Base-by-base conservation (phyloP, 2,329 filamentous ascomycete genomes). In the Lachnellula suecica region DNA sequence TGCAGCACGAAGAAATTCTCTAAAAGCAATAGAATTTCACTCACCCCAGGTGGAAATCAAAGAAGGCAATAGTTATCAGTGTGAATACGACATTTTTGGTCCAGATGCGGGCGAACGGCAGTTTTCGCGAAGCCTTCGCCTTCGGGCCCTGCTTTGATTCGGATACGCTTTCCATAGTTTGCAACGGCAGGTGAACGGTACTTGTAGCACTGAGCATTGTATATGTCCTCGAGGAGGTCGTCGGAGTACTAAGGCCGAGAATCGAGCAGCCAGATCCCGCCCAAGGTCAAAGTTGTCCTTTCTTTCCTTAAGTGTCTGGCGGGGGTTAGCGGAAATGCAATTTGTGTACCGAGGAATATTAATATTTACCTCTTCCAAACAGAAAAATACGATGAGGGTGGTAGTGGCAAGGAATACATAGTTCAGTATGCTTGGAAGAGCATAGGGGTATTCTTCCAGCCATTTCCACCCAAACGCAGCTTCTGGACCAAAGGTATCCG, bases 61-160 rank as follows among this genome's bases (percentile, higher is more conserved):
- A 60, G 31, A 62, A 60, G 81, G 75, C 53, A 77, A 77, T 48
- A 81, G 77, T 50, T 81, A 74, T 50, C 76, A 79, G 56, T 79
- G 80, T 52, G 70, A 74, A 45, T 78, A 63, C 40, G 11, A 59
- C 60, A 43, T 58, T 60, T 35, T 42, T 49, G 4, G 58, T 56
- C 51, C 58, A 59, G 24, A 63, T 50, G 5, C 57, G 50, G 22
- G 31, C 35, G 24, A 61, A 60, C 3, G 57, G 53, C 10, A 61
- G 42, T 43, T 51, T 54, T 41, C 34, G 44, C n/a, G 27, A n/a
- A 8, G 38, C 15, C n/a, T 40, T 27, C 31, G 22, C 51, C 22
- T 42, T 42, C 10, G n/a, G 11, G 10, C 7, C 17, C 29, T 13
- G 11, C 31, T 42, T 17, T 31, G n/a, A 20, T 34, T 48, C 44